These are phyloP conservation scores for Pichia sp. DNA, from an alignment of 1,139 yeast genomes.

Conservation along the genomic window DNA sequence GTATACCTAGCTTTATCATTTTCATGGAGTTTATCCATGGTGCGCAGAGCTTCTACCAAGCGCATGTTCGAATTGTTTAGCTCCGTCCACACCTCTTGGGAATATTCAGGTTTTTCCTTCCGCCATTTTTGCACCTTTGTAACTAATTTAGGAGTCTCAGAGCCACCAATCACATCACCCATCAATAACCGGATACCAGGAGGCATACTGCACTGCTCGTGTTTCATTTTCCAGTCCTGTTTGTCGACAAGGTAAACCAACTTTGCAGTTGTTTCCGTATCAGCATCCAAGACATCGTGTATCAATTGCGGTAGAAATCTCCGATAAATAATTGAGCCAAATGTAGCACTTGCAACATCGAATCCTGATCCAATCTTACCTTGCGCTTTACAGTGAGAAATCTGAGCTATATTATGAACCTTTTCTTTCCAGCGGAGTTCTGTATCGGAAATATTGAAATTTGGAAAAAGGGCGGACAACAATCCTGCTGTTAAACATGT, in stretches of 20 bases:
- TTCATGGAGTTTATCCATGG: conserved; percentile 36
- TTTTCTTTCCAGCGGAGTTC: conserved; percentile 27
- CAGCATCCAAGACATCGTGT: conserved; percentile 35
- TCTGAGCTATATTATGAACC: conserved; percentile 80
- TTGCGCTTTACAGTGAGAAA: conserved; percentile 91
- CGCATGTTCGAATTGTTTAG: conserved; percentile 57
- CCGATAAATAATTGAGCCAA: conserved; percentile 78
- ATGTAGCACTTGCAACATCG: conserved; percentile 93
- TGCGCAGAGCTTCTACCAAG: conserved; percentile 47
- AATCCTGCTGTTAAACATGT: conserved; percentile 75
- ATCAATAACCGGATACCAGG: conserved; percentile 62
- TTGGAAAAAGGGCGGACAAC: conserved; percentile 42
- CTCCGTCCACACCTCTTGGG: conserved; percentile 48
- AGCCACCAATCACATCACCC: conserved; percentile 94
- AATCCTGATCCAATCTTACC: conserved; percentile 95
- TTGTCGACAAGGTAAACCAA: conserved; percentile 42
- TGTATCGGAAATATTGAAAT: conserved; percentile 31
- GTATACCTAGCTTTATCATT: conserved; percentile 31
- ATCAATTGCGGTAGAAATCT: conserved; percentile 63
- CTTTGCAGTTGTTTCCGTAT: conserved; percentile 24
- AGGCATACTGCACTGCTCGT: conserved; percentile 60
- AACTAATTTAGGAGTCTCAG: conserved; percentile 90
- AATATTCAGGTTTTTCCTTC: conserved; percentile 45
- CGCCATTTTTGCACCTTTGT: conserved; percentile 73
- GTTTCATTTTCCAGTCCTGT: conserved; percentile 56